These are phyloP conservation scores for Fraxinus angustifolia DNA, from an alignment of 305 asterid genomes.

Conservation along the genomic window DNA sequence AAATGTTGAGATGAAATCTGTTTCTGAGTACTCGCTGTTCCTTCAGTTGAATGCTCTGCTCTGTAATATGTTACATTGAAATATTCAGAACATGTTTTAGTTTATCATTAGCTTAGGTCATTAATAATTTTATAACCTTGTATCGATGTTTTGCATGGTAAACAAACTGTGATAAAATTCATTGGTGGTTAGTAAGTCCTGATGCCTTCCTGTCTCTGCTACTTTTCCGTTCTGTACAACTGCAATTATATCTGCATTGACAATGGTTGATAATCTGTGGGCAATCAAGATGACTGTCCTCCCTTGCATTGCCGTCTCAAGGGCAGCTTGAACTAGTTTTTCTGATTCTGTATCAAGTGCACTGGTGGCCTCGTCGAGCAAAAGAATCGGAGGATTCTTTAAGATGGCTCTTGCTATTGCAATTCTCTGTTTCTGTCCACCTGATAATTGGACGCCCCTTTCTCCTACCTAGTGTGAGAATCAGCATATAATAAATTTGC, in stretches of 20 bases:
- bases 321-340: slow-evolving; percentile 76
- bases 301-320: slow-evolving; percentile 70
- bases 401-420: slow-evolving; percentile 86
- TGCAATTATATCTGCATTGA: slow-evolving; percentile 65
- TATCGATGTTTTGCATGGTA: slow-evolving; percentile 59
- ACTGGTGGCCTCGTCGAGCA: slow-evolving; percentile 92
- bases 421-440: slow-evolving; percentile 92
- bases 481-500: slow-evolving; percentile 13
- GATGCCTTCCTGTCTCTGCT: slow-evolving; percentile 57
- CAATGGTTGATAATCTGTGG: slow-evolving; percentile 76
- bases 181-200: slow-evolving; percentile 39
- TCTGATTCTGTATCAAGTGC: slow-evolving; percentile 92
- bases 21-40: slow-evolving; percentile 26
- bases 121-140: slow-evolving; percentile 38
- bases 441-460: slow-evolving; percentile 78
- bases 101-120: not conserved
- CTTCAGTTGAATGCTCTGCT: slow-evolving; percentile 33
- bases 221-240: slow-evolving; percentile 66
- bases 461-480: slow-evolving; percentile 64
- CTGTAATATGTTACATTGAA: slow-evolving; percentile 28
- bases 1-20: slow-evolving; percentile 34
- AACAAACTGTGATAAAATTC: slow-evolving; percentile 55
- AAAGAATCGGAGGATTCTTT: slow-evolving; percentile 73
- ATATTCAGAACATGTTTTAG: slow-evolving; percentile 12
- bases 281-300: slow-evolving; percentile 81